A percentile compares a stretch with the other conserved stretches of the same genome.
phyloP scores from a whole-genome alignment of 2,329 filamentous ascomycete genomes.

The Penicillium sp. region DNA sequence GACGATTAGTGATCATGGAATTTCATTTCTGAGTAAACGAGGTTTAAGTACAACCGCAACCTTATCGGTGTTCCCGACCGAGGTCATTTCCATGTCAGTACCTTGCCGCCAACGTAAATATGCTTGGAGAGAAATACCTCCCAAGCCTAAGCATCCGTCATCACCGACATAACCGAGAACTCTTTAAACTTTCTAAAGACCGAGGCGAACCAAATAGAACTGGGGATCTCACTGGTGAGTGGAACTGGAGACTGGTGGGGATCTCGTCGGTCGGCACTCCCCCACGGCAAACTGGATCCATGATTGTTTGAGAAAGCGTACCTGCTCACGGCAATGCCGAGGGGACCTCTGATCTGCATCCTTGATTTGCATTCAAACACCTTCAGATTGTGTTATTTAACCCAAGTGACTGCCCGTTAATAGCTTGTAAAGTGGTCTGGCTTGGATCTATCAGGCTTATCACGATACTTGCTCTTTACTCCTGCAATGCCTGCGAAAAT shows the following conservation, averaged over 20 bases:
- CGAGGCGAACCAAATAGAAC: neutral
- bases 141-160: no score
- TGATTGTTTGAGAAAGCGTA: neutral
- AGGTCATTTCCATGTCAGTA: no score
- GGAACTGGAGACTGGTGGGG: neutral
- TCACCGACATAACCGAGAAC: neutral
- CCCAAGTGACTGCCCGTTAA: neutral
- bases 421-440: neutral
- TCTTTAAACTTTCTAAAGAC: neutral
- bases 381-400: neutral
- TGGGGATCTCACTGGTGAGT: neutral
- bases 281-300: conserved; percentile 1
- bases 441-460: neutral
- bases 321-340: neutral
- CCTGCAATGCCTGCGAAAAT: conserved; percentile 16
- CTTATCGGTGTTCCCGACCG: no score
- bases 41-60: no score
- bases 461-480: neutral
- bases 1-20: neutral
- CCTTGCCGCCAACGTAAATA: no score
- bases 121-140: no score
- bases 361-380: neutral
- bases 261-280: conserved; percentile 3
- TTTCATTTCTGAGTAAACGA: neutral
- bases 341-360: neutral